Percentiles rank a stretch among this genome's conserved stretches.
These are phyloP conservation scores for Solanum chiquidenum DNA, from an alignment of 257 asterid species.

Conservation along the genomic window DNA sequence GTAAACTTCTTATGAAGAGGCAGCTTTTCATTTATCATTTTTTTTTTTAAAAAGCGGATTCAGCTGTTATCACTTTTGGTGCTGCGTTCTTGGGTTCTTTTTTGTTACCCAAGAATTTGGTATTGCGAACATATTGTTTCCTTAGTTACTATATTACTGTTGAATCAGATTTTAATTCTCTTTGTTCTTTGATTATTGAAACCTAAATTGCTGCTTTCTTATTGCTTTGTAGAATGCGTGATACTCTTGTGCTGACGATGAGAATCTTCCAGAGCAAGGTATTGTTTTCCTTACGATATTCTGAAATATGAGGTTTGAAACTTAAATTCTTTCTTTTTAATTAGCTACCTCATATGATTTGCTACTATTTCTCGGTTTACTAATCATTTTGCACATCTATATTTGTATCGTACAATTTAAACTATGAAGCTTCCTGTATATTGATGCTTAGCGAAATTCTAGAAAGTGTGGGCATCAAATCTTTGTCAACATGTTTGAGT, in stretches of 20 bases:
- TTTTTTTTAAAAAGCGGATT: not conserved
- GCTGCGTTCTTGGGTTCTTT: not conserved
- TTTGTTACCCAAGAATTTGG: not conserved
- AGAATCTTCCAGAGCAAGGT: conserved; percentile 93
- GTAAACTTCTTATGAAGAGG: not conserved
- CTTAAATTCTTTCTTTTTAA: not conserved
- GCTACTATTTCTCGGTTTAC: not conserved
- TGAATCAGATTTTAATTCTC: not conserved
- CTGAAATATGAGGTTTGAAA: not conserved
- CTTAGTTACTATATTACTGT: not conserved
- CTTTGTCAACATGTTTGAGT: not conserved
- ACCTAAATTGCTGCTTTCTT: conserved; percentile 5
- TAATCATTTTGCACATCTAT: not conserved
- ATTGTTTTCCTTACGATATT: conserved; percentile 7
- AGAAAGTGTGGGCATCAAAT: not conserved
- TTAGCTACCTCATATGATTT: not conserved
- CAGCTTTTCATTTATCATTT: not conserved
- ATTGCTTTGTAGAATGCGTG: conserved; percentile 63
- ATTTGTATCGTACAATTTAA: not conserved
- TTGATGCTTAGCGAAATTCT: not conserved
- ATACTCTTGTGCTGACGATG: conserved; percentile 70
- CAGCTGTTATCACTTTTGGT: not conserved
- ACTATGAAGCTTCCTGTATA: not conserved
- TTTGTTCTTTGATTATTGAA: not conserved
- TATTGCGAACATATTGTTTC: not conserved